phyloP scores from a whole-genome alignment of 805 yeast species.

The Scheffersomyces coipomensis region DNA sequence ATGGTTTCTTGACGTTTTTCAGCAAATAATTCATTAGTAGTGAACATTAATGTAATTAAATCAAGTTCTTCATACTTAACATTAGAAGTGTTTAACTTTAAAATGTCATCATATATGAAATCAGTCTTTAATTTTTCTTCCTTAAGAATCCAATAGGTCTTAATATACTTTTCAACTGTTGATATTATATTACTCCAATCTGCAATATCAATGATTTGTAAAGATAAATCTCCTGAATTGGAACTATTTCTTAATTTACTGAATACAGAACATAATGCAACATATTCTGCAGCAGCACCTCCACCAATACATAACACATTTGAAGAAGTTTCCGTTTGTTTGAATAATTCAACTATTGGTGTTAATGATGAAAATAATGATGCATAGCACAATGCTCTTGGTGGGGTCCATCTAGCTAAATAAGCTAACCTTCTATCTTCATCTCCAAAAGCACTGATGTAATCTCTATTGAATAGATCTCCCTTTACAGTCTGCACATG shows the following conservation, averaged over 20 bases:
- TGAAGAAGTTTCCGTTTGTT: slow-evolving; percentile 25
- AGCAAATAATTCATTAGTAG: slow-evolving; percentile 82
- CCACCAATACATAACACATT: slow-evolving; percentile 74
- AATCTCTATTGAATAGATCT: slow-evolving; percentile 68
- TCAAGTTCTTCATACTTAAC: slow-evolving; percentile 21
- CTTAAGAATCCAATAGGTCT: slow-evolving; percentile 52
- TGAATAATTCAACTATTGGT: slow-evolving; percentile 37
- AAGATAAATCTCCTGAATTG: slow-evolving; percentile 29
- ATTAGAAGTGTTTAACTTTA: slow-evolving; percentile 13
- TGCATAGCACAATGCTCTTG: slow-evolving; percentile 72
- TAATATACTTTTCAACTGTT: slow-evolving; percentile 43
- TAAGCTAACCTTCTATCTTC: slow-evolving; percentile 71
- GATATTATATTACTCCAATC: slow-evolving; percentile 64
- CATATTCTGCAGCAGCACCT: slow-evolving; percentile 85
- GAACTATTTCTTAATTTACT: slow-evolving; percentile 33
- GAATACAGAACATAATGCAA: slow-evolving; percentile 61
- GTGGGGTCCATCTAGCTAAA: slow-evolving; percentile 82
- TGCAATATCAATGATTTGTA: slow-evolving; percentile 72
- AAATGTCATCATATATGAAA: slow-evolving; percentile 31
- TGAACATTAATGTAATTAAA: slow-evolving; percentile 72
- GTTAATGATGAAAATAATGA: slow-evolving; percentile 58
- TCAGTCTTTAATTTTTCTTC: slow-evolving; percentile 23
- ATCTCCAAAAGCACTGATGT: slow-evolving; percentile 63
- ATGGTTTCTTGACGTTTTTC: slow-evolving; percentile 64
- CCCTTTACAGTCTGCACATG: slow-evolving; percentile 70